phyloP scores from a whole-genome alignment of 371 early-diverging fungal genomes.

The Mortierella sp. region DNA sequence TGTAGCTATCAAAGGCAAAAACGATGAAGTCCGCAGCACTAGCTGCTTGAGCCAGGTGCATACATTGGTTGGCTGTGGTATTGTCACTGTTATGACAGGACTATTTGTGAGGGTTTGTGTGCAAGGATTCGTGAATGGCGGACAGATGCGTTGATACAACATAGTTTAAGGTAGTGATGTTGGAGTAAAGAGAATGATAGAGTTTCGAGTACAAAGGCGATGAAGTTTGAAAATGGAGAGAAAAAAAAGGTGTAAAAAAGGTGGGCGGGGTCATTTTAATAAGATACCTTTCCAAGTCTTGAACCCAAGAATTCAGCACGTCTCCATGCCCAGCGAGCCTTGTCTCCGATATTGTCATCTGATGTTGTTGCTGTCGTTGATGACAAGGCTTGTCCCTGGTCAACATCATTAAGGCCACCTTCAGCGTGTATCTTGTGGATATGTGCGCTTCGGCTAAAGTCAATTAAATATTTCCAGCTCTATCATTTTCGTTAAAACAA shows the following conservation, averaged over 20 bases:
- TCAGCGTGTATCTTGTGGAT: conserved; percentile 38
- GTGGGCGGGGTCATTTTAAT: neutral
- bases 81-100: too few species aligned
- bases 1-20: too few species aligned
- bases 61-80: neutral
- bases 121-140: too few species aligned
- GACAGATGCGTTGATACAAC: neutral
- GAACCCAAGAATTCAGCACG: conserved; percentile 49
- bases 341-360: conserved; percentile 7
- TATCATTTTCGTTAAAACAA: neutral
- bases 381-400: conserved; percentile 5
- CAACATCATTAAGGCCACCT: neutral
- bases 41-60: neutral
- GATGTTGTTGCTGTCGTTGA: conserved; percentile 5
- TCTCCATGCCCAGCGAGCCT: conserved; percentile 40
- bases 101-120: too few species aligned
- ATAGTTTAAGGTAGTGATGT: too few species aligned
- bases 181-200: neutral
- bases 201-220: too few species aligned
- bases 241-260: neutral
- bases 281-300: conserved; percentile 42
- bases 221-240: neutral
- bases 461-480: conserved; percentile 50
- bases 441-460: conserved; percentile 25
- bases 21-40: too few species aligned